Percentiles rank a stretch among this genome's conserved stretches.
Conservation (phyloP, 2,329 filamentous ascomycete species). For the Aureobasidium zeae region DNA sequence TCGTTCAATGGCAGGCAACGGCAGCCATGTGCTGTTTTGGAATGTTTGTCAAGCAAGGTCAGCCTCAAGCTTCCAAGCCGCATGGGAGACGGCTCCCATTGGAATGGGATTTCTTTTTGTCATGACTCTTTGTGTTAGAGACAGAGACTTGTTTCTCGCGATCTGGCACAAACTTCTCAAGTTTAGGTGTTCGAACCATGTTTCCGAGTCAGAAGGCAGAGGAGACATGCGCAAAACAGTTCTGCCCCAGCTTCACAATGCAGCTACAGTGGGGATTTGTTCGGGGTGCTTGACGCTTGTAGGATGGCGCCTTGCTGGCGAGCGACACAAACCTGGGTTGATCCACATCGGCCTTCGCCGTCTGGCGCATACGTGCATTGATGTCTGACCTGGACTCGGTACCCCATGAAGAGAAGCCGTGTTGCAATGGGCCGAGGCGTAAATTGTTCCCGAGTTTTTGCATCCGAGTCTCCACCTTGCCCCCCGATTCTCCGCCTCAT, state of each 20-base stretch:
- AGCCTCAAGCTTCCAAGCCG: slow-evolving; percentile 2
- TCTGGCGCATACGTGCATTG: slow-evolving; percentile 5
- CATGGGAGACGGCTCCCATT: not conserved
- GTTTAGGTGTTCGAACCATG: not conserved
- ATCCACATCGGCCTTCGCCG: slow-evolving; percentile 10
- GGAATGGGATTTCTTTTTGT: not conserved
- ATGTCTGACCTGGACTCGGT: slow-evolving; percentile 12
- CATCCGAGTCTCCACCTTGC: no score
- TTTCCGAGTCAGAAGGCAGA: no score
- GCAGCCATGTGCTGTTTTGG: not conserved
- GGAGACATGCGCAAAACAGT: no score
- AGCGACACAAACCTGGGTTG: slow-evolving; percentile 7
- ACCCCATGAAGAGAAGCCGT: slow-evolving; percentile 7
- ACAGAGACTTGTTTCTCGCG: not conserved
- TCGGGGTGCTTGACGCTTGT: not conserved
- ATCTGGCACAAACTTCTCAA: slow-evolving; percentile 4
- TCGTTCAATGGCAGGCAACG: slow-evolving; percentile 5
- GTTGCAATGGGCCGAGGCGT: slow-evolving; percentile 11
- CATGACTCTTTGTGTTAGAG: slow-evolving; percentile 3
- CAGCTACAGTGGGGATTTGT: slow-evolving; percentile 6
- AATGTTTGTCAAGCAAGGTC: not conserved
- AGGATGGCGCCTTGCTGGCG: slow-evolving; percentile 4
- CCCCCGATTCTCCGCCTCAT: slow-evolving; percentile 4
- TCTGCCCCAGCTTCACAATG: slow-evolving; percentile 1
- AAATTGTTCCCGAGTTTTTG: slow-evolving; percentile 5